Evolutionary conservation across 257 asterid genomes (phyloP).

Genomic region (Scutellaria barbata): DNA sequence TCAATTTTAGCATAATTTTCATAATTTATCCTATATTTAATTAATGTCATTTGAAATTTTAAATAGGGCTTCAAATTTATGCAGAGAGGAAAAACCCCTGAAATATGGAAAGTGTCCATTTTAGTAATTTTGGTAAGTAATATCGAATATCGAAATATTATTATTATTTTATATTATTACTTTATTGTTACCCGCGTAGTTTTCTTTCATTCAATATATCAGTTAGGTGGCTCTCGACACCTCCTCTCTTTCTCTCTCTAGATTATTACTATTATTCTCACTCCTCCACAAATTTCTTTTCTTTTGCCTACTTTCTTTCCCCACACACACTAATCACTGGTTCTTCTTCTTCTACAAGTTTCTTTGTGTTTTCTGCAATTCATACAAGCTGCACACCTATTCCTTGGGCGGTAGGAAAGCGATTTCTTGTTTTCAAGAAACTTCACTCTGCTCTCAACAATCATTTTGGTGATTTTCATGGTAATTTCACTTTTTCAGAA

Average conservation of each 20-base stretch:
- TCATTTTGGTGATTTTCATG: slow-evolving; percentile 32
- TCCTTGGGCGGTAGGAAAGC: background rate
- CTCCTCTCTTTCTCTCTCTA: slow-evolving; percentile 19
- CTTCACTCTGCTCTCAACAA: slow-evolving; percentile 34
- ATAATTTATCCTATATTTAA: too few relatives aligned
- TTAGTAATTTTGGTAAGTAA: too few relatives aligned
- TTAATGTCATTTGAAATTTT: too few relatives aligned
- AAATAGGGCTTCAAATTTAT: too few relatives aligned
- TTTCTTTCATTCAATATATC: slow-evolving; percentile 23
- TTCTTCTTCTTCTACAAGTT: slow-evolving; percentile 27
- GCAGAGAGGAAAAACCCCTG: background rate
- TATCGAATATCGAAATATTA: background rate
- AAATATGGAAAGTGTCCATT: background rate
- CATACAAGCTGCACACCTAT: slow-evolving; percentile 12
- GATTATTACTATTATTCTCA: slow-evolving; percentile 8
- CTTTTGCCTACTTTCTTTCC: slow-evolving; percentile 29
- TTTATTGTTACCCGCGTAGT: slow-evolving; percentile 38
- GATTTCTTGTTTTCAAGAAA: slow-evolving; percentile 15
- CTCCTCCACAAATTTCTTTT: slow-evolving; percentile 23
- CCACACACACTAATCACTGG: slow-evolving; percentile 17
- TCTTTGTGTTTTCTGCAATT: background rate
- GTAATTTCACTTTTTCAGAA: slow-evolving; percentile 18
- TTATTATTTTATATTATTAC: background rate
- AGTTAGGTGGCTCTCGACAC: slow-evolving; percentile 35
- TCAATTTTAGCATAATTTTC: too few relatives aligned